A percentile compares a stretch with the other conserved stretches of the same genome.
Conservation (phyloP, 1,284 basidiomycete genomes). For the Ganoderma sinense region DNA sequence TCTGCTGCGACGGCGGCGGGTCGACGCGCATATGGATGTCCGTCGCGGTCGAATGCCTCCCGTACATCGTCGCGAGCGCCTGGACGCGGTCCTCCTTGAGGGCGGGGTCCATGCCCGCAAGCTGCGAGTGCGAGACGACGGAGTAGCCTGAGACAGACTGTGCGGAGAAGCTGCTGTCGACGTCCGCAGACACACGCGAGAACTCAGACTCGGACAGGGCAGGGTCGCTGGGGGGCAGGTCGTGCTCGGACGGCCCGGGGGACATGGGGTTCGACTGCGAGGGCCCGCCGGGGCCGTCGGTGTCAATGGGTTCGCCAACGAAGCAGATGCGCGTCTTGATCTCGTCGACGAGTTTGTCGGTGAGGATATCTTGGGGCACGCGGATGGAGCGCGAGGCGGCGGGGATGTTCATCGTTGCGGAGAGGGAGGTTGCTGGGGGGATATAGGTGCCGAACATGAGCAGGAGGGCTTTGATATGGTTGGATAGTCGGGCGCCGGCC, state of each 20-base stretch:
- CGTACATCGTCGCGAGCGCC: constrained; percentile 72
- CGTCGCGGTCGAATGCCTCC: constrained; percentile 75
- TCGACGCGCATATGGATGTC: constrained; percentile 71
- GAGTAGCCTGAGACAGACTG: constrained; percentile 67
- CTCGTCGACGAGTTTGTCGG: constrained; percentile 79
- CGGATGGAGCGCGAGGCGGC: constrained; percentile 66
- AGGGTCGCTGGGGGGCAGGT: constrained; percentile 62
- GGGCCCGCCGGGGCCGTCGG: constrained; percentile 49
- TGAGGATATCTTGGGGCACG: constrained; percentile 79
- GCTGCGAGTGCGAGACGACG: constrained; percentile 51
- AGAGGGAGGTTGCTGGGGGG: constrained; percentile 77
- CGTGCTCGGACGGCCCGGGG: constrained; percentile 50
- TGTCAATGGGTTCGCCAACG: constrained; percentile 66
- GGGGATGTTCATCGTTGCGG: constrained; percentile 66
- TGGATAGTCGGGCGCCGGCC: constrained; percentile 78
- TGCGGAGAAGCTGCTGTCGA: constrained; percentile 51
- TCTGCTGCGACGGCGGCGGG: constrained; percentile 68
- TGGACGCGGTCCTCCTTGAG: constrained; percentile 65
- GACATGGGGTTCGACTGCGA: constrained; percentile 48
- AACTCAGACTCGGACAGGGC: constrained; percentile 72
- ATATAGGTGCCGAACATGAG: constrained; percentile 84
- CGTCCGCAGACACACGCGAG: constrained; percentile 58
- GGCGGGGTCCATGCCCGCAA: constrained; percentile 32
- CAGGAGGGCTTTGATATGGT: constrained; percentile 80
- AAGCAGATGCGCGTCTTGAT: constrained; percentile 86